These are phyloP conservation scores for Globisporangium nunn DNA, from an alignment of 352 stramenopile genomes.

Conservation along the genomic window DNA sequence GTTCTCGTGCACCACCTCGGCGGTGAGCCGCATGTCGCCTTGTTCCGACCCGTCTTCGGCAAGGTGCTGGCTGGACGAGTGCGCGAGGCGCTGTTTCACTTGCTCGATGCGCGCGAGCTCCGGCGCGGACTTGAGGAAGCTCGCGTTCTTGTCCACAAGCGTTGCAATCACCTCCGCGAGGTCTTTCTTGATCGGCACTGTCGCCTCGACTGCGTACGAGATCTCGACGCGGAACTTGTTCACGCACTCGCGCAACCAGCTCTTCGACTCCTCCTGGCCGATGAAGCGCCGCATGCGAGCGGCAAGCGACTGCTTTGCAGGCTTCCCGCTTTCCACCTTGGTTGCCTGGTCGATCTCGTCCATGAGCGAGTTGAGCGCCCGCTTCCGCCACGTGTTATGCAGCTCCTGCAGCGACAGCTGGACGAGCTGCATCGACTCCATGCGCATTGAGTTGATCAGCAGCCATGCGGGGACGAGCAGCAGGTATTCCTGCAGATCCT, in stretches of 20 bases:
- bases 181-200: slow-evolving; percentile 61
- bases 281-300: slow-evolving; percentile 66
- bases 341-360: slow-evolving; percentile 42
- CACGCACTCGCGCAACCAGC: slow-evolving; percentile 66
- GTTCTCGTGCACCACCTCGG: slow-evolving; percentile 88
- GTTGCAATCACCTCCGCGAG: slow-evolving; percentile 58
- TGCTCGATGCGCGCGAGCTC: slow-evolving; percentile 45
- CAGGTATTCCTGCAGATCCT: slow-evolving; percentile 49
- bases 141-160: slow-evolving; percentile 46
- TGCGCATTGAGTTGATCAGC: slow-evolving; percentile 99
- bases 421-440: slow-evolving; percentile 99
- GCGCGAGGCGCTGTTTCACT: slow-evolving; percentile 56
- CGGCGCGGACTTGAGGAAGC: slow-evolving; percentile 46
- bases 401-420: slow-evolving; percentile 96
- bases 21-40: slow-evolving; percentile 66
- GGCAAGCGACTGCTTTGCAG: slow-evolving; percentile 23
- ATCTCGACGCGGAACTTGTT: slow-evolving; percentile 74
- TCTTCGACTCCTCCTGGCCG: slow-evolving; percentile 21
- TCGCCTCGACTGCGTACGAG: slow-evolving; percentile 61
- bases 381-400: slow-evolving; percentile 97
- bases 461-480: slow-evolving; percentile 92
- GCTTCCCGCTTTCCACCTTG: slow-evolving; percentile 2
- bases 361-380: slow-evolving; percentile 88
- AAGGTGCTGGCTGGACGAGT: slow-evolving; percentile 37
- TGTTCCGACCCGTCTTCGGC: slow-evolving; percentile 51